A percentile compares a stretch with the other conserved stretches of the same genome.
Conservation (phyloP, 2,329 filamentous ascomycete genomes). For the Aspergillus niger region DNA sequence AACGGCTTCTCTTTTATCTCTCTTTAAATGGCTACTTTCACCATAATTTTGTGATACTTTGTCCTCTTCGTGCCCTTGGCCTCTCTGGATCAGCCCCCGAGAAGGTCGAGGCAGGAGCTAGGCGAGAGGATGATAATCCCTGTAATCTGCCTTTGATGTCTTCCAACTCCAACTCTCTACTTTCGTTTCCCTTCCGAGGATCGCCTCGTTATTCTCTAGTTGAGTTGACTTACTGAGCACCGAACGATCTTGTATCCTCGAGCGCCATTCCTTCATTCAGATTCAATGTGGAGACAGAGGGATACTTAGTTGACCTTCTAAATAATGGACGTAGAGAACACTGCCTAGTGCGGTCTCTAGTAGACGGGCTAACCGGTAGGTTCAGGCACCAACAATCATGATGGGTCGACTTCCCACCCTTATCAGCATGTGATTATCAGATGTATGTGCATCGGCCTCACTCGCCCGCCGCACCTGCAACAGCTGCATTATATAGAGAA, state of each 20-base stretch:
- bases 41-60: slow-evolving; percentile 13
- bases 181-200: slow-evolving; percentile 1
- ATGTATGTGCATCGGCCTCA: neutral
- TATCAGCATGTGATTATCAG: neutral
- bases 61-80: slow-evolving; percentile 18
- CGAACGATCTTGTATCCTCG: slow-evolving; percentile 5
- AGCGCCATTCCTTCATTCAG: slow-evolving; percentile 7
- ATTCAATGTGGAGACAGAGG: neutral
- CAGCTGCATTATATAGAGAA: neutral
- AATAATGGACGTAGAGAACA: neutral
- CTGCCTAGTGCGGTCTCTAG: neutral
- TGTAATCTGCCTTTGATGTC: slow-evolving; percentile 17
- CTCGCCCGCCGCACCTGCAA: neutral
- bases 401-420: neutral
- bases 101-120: slow-evolving; percentile 31
- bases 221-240: slow-evolving; percentile 1
- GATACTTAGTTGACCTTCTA: neutral
- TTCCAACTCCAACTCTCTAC: slow-evolving; percentile 13
- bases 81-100: slow-evolving; percentile 15
- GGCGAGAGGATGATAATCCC: slow-evolving; percentile 25
- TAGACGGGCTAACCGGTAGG: neutral
- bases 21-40: neutral
- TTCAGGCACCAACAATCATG: neutral
- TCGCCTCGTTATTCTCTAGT: neutral
- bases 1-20: slow-evolving; percentile 1